phyloP scores from a whole-genome alignment of 2,329 filamentous ascomycete species.

The Colletotrichum abscissum region DNA sequence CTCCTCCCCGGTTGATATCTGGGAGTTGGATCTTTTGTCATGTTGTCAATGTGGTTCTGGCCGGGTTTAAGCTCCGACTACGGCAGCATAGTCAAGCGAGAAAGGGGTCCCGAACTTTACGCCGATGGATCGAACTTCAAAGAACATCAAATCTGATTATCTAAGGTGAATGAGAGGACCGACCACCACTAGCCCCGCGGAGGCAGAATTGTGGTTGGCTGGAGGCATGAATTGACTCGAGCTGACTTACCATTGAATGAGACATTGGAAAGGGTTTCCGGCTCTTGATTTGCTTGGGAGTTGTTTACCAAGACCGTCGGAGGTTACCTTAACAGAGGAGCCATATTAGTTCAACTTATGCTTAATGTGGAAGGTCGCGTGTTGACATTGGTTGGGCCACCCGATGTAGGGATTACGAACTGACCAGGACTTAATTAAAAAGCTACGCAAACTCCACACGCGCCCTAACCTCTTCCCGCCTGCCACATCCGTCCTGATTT shows the following conservation, averaged over 20 bases:
- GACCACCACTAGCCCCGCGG: background rate
- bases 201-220: background rate
- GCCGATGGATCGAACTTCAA: background rate
- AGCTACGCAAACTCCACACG: conserved; percentile 17
- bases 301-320: background rate
- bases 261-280: background rate
- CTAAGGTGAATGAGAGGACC: background rate
- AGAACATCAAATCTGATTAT: conserved; percentile 5
- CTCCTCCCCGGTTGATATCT: background rate
- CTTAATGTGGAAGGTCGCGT: conserved; percentile 34
- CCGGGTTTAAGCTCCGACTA: background rate
- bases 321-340: conserved; percentile 12
- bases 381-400: background rate
- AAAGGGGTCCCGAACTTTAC: background rate
- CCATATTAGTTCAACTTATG: conserved; percentile 20
- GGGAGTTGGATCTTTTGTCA: conserved; percentile 2
- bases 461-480: conserved; percentile 16
- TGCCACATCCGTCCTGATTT: conserved; percentile 22
- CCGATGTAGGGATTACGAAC: background rate
- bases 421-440: conserved; percentile 8
- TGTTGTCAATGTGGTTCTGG: no score
- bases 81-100: background rate
- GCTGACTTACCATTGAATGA: background rate
- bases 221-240: background rate
- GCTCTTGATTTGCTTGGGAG: background rate